Percentiles rank a stretch among this genome's conserved stretches.
phyloP scores from a whole-genome alignment of 345 rosid genomes.

The Citrus hindsii region DNA sequence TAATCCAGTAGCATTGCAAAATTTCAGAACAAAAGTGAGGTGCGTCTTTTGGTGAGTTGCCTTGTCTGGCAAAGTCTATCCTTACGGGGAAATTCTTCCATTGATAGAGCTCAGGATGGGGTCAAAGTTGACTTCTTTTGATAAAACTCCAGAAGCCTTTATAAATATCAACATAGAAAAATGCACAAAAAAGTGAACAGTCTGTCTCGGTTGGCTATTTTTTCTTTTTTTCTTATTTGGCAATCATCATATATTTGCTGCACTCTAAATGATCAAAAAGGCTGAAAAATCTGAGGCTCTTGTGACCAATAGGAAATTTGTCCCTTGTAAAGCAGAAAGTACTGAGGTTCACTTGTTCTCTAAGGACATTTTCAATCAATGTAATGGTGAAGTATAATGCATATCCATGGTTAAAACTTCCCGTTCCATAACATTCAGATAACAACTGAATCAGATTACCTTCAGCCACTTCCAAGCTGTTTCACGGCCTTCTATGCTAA shows the following conservation, averaged over 20 bases:
- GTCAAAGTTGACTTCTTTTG: neutral
- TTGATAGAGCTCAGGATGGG: neutral
- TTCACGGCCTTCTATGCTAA: constrained; percentile 85
- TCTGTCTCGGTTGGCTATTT: neutral
- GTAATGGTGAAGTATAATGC: neutral
- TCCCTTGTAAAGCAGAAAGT: neutral
- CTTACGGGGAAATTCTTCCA: neutral
- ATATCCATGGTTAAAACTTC: neutral
- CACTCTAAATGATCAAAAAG: neutral
- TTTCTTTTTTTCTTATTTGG: neutral
- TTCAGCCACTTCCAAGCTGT: constrained; percentile 90
- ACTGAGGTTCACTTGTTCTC: neutral
- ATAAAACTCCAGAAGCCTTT: neutral
- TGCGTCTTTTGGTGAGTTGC: neutral
- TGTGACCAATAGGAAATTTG: neutral
- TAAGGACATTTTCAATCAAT: constrained; percentile 2
- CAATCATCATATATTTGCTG: neutral
- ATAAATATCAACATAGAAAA: neutral
- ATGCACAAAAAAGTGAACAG: neutral
- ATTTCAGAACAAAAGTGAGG: neutral
- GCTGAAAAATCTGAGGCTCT: neutral
- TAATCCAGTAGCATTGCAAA: neutral
- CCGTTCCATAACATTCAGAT: neutral
- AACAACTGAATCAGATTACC: constrained; percentile 31
- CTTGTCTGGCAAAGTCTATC: neutral